phyloP scores from a whole-genome alignment of 1,139 yeast genomes.

The Pichia terricola region DNA sequence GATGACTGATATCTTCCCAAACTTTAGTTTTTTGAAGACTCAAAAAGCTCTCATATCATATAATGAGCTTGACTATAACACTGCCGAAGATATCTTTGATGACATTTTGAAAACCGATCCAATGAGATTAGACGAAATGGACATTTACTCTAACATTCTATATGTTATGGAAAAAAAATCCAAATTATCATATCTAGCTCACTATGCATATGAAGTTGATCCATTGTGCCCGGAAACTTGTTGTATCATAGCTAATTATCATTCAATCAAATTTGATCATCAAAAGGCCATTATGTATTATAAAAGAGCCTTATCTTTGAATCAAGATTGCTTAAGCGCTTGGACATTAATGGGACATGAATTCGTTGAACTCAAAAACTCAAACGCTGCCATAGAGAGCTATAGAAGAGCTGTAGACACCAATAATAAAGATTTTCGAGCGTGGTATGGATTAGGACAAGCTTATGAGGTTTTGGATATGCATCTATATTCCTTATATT shows the following conservation, averaged over 20 bases:
- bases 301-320: slow-evolving; percentile 75
- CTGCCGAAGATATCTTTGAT: slow-evolving; percentile 75
- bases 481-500: slow-evolving; percentile 87
- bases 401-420: slow-evolving; percentile 90
- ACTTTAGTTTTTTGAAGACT: slow-evolving; percentile 62
- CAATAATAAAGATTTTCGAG: slow-evolving; percentile 82
- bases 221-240: slow-evolving; percentile 91
- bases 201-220: slow-evolving; percentile 73
- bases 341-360: slow-evolving; percentile 99
- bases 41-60: slow-evolving; percentile 77
- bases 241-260: slow-evolving; percentile 88
- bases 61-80: slow-evolving; percentile 70
- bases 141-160: slow-evolving; percentile 82
- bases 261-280: slow-evolving; percentile 85
- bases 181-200: slow-evolving; percentile 80
- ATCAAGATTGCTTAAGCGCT: slow-evolving; percentile 76
- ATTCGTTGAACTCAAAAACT: slow-evolving; percentile 88
- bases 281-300: slow-evolving; percentile 92
- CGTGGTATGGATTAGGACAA: slow-evolving; percentile 98
- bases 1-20: slow-evolving; percentile 50
- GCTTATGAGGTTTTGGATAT: slow-evolving; percentile 95
- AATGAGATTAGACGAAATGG: slow-evolving; percentile 79
- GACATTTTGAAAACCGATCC: slow-evolving; percentile 71
- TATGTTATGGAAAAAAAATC: slow-evolving; percentile 89
- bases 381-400: slow-evolving; percentile 96